Base-by-base conservation (phyloP, 768 basidiomycete species). In the Cyclocybe cylindracea region DNA sequence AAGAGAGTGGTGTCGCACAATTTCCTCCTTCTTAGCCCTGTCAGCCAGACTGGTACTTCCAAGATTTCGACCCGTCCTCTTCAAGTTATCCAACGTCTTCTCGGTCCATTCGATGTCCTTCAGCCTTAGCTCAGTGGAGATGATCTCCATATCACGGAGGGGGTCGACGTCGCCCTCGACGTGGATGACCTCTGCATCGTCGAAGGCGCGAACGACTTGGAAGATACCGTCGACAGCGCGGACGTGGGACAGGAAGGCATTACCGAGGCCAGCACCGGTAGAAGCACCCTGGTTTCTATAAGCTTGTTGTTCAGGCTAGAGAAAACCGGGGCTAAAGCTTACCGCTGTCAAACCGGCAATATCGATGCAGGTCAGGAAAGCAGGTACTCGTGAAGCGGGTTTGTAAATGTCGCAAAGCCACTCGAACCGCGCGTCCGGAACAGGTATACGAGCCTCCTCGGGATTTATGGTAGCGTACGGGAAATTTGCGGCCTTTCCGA, bases 21-120 rank as follows among this genome's bases (percentile, higher is more conserved):
- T 86, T 72, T 98, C 97, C 73, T 98, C 95, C 75, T 97, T 97
- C 78, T 77, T 92, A 14, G 94, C 94, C 74, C 89, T 97, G 70
- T 96, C 96, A 0, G 92, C 94, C 60, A 99, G 75, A 65, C 85
- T 88, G 43, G 66, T 80, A 63, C 76, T 90, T 7, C 88, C 90
- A 19, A 95, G 76, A 52, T 83, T 73, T 39, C 92, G 81, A 13
- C 84, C 83, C 35, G 72, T 65, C 73, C 88, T 91, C 73, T 91
- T 93, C 57, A 92, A 68, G 40, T 69, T 73, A 0, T 95, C 95
- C 33, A 98, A 68, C 39, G 85, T 72, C 74, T 98, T 98, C 73
- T 98, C 91, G 9, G 93, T 88, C 97, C 97, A 99, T 65, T 99
- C 97, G 57, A 95, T 95, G 70, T 99, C 97, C 75, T 99, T 99